Evolutionary conservation across 2,329 filamentous ascomycete species (phyloP).

Genomic region (Aspergillus terreus): DNA sequence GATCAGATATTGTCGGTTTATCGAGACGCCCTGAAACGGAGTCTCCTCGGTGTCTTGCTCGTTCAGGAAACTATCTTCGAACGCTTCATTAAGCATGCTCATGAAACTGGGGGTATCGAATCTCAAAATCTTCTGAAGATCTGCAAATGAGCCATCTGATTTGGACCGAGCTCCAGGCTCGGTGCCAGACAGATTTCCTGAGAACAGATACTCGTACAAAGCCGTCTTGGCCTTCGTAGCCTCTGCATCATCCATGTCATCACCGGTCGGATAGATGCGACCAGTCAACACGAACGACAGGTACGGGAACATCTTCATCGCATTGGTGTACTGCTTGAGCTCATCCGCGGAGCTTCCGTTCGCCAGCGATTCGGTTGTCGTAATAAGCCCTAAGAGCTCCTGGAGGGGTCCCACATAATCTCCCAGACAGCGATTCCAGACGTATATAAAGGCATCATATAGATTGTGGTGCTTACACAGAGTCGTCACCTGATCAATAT

Average conservation of each 20-base stretch:
- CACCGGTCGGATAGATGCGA: conserved; percentile 84
- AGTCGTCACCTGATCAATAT: conserved; percentile 86
- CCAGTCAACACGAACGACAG: conserved; percentile 88
- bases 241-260: conserved; percentile 66
- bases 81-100: conserved; percentile 93
- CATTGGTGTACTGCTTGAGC: conserved; percentile 58
- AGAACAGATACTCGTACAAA: conserved; percentile 91
- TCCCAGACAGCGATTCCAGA: conserved; percentile 86
- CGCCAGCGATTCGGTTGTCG: conserved; percentile 18
- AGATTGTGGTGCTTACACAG: conserved; percentile 88
- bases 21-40: conserved; percentile 53
- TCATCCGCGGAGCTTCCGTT: conserved; percentile 52
- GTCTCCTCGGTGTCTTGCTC: conserved; percentile 65
- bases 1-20: conserved; percentile 89
- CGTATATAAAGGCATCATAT: conserved; percentile 92
- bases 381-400: conserved; percentile 62
- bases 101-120: conserved; percentile 91
- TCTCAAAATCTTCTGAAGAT: conserved; percentile 76
- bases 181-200: conserved; percentile 54
- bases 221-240: conserved; percentile 77
- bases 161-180: conserved; percentile 27
- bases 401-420: conserved; percentile 91
- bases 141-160: conserved; percentile 75
- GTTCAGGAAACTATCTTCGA: conserved; percentile 92
- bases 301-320: conserved; percentile 90